Base-by-base conservation (phyloP, 2,329 filamentous ascomycete genomes). In the Fusarium globosum region DNA sequence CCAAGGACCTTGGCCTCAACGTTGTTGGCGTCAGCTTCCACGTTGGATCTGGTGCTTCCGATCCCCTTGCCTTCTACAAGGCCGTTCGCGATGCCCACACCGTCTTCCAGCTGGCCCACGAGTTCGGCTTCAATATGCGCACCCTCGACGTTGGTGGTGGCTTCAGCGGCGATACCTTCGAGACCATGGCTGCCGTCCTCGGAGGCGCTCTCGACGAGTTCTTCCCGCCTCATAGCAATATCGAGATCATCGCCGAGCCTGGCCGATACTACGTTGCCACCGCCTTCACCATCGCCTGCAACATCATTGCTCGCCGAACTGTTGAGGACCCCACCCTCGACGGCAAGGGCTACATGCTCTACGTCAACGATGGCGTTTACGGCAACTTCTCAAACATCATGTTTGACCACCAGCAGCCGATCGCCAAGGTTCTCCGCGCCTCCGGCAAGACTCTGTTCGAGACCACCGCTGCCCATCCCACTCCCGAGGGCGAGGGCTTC, bases 361-460 rank as follows among this genome's bases (percentile, higher is more conserved):
- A 99, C 82, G 86, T 98, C 82, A 99, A 99, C 81, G 96, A 99
- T 77, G 96, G 96, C 35, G 92, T 98, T 61, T 99, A 99, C 80
- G 96, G 96, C 79, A 98, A 98, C 86, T 98, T 99, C 81, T 97
- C 94, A 75, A 97, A 95, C 90, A 98, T 98, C 88, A 97, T 98
- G 87, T 99, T 98, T 82, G 96, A 98, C 80, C 96, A 98, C 84
- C 96, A 99, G 87, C 90, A 97, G 79, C 96, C 96, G 2, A 85
- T 93, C 51, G 94, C 96, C 63, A 94, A 93, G 83, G 89, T 98
- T 66, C 87, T 99, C 61, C 92, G 91, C 75, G 86, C 88, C 26
- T 86, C 88, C 69, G 83, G 87, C 71, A 85, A 86, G 68, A 88
- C 89, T 71, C 80, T 90, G 79, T 92, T 91, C 81, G 84, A 91